A percentile compares a stretch with the other conserved stretches of the same genome.
These are phyloP conservation scores for Pythium vanterpoolii DNA, from an alignment of 352 stramenopile genomes.

Conservation along the genomic window DNA sequence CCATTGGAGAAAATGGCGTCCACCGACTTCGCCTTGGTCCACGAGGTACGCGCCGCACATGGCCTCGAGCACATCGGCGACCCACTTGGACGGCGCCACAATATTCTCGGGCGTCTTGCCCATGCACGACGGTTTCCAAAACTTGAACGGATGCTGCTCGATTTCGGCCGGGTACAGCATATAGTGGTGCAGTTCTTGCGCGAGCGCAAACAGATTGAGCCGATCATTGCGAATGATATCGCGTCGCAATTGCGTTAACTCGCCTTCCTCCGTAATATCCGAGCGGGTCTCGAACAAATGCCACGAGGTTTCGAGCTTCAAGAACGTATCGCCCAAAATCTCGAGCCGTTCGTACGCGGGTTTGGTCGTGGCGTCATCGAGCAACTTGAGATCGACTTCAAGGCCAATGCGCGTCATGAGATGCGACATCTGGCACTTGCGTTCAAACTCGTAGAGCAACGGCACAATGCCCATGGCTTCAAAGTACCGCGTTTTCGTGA, in stretches of 20 bases:
- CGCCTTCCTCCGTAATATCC: slow-evolving; percentile 70
- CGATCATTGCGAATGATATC: slow-evolving; percentile 88
- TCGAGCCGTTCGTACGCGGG: slow-evolving; percentile 79
- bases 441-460: slow-evolving; percentile 85
- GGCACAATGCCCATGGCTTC: slow-evolving; percentile 81
- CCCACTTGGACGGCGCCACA: slow-evolving; percentile 78
- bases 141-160: slow-evolving; percentile 80
- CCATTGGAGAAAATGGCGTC: slow-evolving; percentile 73
- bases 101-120: slow-evolving; percentile 69
- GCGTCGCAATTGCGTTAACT: slow-evolving; percentile 65
- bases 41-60: slow-evolving; percentile 80
- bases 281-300: slow-evolving; percentile 74
- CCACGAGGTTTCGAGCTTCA: slow-evolving; percentile 87
- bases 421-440: slow-evolving; percentile 86
- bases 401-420: slow-evolving; percentile 78
- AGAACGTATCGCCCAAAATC: slow-evolving; percentile 79
- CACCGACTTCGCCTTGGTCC: slow-evolving; percentile 64
- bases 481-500: slow-evolving; percentile 74
- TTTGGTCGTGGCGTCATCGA: slow-evolving; percentile 84
- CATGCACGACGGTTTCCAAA: slow-evolving; percentile 88
- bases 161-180: slow-evolving; percentile 77
- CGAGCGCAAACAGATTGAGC: slow-evolving; percentile 68
- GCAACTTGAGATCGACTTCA: slow-evolving; percentile 66
- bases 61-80: slow-evolving; percentile 81
- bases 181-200: slow-evolving; percentile 60